Percentiles rank a stretch among this genome's conserved stretches.
Evolutionary conservation across 805 yeast species (phyloP).

Genomic region (Zygosaccharomyces gambellarensis): DNA sequence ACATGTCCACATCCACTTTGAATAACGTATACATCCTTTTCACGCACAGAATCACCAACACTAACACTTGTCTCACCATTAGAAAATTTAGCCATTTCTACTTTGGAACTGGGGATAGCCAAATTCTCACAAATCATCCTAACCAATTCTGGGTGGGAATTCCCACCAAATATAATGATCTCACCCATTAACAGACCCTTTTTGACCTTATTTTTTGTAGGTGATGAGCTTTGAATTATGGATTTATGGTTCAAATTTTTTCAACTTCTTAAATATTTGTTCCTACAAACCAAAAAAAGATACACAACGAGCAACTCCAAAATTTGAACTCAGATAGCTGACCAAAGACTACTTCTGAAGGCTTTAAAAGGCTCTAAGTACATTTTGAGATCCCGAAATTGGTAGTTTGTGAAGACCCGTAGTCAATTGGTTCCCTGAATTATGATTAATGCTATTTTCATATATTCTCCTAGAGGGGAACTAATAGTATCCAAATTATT

Average conservation of each 20-base stretch:
- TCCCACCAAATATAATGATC: conserved; percentile 84
- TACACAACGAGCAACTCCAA: background rate
- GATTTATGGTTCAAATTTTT: background rate
- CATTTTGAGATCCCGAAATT: too few relatives aligned
- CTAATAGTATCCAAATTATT: conserved; percentile 69
- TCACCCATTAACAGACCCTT: conserved; percentile 53
- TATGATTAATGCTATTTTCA: conserved; percentile 82
- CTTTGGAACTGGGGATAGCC: conserved; percentile 67
- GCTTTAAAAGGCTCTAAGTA: background rate
- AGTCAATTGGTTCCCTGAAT: background rate
- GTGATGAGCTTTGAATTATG: background rate
- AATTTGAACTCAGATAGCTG: background rate
- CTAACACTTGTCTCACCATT: conserved; percentile 94
- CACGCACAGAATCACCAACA: conserved; percentile 84
- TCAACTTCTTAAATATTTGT: background rate
- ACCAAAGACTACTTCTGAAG: background rate
- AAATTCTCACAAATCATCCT: conserved; percentile 69
- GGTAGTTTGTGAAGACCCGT: background rate
- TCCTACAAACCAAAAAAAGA: background rate
- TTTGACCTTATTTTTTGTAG: background rate
- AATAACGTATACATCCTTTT: conserved; percentile 88
- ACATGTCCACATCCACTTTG: conserved; percentile 85
- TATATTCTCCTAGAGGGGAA: conserved; percentile 79
- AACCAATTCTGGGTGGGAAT: conserved; percentile 79
- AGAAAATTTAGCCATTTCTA: conserved; percentile 60